phyloP scores from a whole-genome alignment of 352 stramenopile species.

The Globisporangium barbulae region DNA sequence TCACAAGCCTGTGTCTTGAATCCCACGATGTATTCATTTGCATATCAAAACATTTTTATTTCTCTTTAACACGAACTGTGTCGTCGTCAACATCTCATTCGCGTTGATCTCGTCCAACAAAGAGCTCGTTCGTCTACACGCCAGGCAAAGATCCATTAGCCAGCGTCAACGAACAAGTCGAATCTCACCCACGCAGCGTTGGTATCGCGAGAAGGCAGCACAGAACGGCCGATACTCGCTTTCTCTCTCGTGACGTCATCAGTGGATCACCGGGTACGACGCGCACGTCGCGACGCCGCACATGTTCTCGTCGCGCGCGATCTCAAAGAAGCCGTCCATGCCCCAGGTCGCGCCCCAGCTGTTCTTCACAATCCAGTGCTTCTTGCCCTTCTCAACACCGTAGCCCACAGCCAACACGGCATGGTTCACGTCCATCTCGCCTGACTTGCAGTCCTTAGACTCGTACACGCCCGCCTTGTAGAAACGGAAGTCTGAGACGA shows the following conservation, averaged over 20 bases:
- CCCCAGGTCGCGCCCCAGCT: constrained; percentile 92
- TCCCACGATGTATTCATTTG: too few species aligned
- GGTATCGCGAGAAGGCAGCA: too few species aligned
- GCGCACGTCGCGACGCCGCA: constrained; percentile 87
- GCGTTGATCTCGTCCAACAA: too few species aligned
- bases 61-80: too few species aligned
- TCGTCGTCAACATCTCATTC: not conserved
- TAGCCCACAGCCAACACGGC: constrained; percentile 97
- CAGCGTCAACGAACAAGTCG: not conserved
- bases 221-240: too few species aligned
- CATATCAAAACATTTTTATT: too few species aligned
- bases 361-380: constrained; percentile 99
- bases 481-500: constrained; percentile 86
- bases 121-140: not conserved
- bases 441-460: constrained; percentile 75
- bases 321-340: constrained; percentile 95
- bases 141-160: not conserved
- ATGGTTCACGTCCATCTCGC: constrained; percentile 88
- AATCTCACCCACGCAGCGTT: too few species aligned
- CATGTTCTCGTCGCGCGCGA: constrained; percentile 89
- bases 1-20: too few species aligned
- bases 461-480: constrained; percentile 89
- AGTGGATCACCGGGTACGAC: constrained; percentile 75
- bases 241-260: not conserved
- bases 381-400: constrained; percentile 84